phyloP scores from a whole-genome alignment of 2,329 filamentous ascomycete genomes.

The Metarhizium rileyi region DNA sequence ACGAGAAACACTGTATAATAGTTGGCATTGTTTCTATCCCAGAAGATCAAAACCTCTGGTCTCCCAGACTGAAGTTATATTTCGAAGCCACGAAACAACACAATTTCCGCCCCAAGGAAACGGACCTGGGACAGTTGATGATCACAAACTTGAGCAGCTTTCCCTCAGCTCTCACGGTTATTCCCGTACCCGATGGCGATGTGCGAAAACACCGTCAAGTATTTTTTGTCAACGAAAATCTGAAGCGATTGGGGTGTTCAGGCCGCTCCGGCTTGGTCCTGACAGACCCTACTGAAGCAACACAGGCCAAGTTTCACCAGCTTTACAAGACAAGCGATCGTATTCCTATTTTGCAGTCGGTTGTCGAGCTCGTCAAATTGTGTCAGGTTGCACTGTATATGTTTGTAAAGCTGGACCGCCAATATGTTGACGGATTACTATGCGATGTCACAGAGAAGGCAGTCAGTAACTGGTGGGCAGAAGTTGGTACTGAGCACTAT shows the following conservation, averaged over 20 bases:
- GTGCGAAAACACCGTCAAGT: slow-evolving; percentile 67
- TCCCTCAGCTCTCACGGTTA: slow-evolving; percentile 85
- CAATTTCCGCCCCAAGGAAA: slow-evolving; percentile 76
- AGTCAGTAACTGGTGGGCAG: slow-evolving; percentile 91
- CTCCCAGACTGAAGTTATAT: slow-evolving; percentile 67
- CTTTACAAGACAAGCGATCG: slow-evolving; percentile 82
- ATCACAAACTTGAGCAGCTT: slow-evolving; percentile 90
- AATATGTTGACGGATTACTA: slow-evolving; percentile 84
- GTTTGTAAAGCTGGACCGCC: slow-evolving; percentile 77
- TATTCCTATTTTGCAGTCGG: slow-evolving; percentile 66
- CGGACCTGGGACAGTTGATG: slow-evolving; percentile 75
- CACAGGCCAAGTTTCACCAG: slow-evolving; percentile 83
- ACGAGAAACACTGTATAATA: slow-evolving; percentile 65
- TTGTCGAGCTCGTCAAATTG: slow-evolving; percentile 80
- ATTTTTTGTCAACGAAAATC: slow-evolving; percentile 88
- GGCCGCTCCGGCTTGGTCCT: slow-evolving; percentile 80
- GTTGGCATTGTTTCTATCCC: slow-evolving; percentile 77
- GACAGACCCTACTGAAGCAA: slow-evolving; percentile 66
- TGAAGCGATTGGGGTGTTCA: slow-evolving; percentile 87
- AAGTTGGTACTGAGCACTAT: slow-evolving; percentile 85
- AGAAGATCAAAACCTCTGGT: slow-evolving; percentile 71
- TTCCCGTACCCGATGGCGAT: slow-evolving; percentile 79
- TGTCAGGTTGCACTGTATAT: slow-evolving; percentile 83
- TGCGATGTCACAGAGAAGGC: slow-evolving; percentile 90
- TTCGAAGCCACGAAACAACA: slow-evolving; percentile 79